Conservation (phyloP, 2,329 filamentous ascomycete species). For the Penicillium glabrum region DNA sequence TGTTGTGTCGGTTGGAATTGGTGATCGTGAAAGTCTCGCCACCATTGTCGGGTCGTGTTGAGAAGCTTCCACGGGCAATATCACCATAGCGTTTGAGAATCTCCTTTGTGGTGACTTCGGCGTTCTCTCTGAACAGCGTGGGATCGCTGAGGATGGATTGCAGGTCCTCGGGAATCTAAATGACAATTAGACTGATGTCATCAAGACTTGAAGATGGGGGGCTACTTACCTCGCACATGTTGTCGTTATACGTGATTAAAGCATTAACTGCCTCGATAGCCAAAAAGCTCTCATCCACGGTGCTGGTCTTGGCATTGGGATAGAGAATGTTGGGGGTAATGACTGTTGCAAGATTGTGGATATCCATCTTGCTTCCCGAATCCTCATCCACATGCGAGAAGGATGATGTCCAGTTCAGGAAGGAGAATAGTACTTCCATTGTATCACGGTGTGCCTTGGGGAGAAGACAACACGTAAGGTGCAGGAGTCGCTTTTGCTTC, state of each 20-base stretch:
- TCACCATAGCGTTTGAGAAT: slow-evolving; percentile 93
- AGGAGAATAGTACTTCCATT: slow-evolving; percentile 91
- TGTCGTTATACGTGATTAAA: slow-evolving; percentile 88
- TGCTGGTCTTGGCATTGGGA: slow-evolving; percentile 64
- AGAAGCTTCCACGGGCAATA: slow-evolving; percentile 65
- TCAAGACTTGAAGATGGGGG: neutral
- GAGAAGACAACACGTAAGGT: slow-evolving; percentile 86
- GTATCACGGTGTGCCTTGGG: slow-evolving; percentile 92
- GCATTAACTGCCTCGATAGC: slow-evolving; percentile 91
- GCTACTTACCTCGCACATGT: slow-evolving; percentile 89
- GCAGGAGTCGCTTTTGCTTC: slow-evolving; percentile 78
- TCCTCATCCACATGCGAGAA: slow-evolving; percentile 98
- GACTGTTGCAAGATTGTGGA: slow-evolving; percentile 94
- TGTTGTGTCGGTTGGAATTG: slow-evolving; percentile 40
- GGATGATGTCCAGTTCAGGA: slow-evolving; percentile 95
- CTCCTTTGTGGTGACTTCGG: slow-evolving; percentile 93
- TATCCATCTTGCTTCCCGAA: slow-evolving; percentile 97
- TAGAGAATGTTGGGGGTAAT: slow-evolving; percentile 95
- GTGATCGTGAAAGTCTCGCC: slow-evolving; percentile 53
- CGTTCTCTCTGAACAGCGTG: slow-evolving; percentile 73
- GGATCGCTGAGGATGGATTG: slow-evolving; percentile 82
- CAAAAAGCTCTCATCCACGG: slow-evolving; percentile 86
- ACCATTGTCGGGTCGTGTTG: slow-evolving; percentile 53
- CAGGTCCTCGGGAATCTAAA: slow-evolving; percentile 87
- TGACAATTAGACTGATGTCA: slow-evolving; percentile 3